Evolutionary conservation across 202 grass and related monocot species (phyloP).

Genomic region (Digitaria exilis): DNA sequence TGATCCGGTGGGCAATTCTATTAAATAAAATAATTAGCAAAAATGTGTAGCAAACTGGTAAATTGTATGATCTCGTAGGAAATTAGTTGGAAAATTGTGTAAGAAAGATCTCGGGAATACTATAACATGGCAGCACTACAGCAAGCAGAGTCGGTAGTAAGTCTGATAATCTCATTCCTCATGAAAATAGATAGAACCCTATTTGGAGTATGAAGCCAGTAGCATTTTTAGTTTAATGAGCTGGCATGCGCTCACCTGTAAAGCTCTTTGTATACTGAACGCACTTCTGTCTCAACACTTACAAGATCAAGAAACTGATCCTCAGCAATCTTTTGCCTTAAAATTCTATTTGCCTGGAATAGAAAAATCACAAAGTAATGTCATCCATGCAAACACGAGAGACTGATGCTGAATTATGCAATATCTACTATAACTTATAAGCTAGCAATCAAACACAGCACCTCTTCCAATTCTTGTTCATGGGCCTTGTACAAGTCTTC

Average conservation of each 20-base stretch:
- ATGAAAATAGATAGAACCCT: conserved; percentile 3
- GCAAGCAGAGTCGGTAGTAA: conserved; percentile 2
- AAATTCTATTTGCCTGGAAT: conserved; percentile 82
- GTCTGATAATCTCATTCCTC: not conserved
- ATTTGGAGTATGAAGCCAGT: conserved; percentile 19
- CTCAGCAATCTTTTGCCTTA: conserved; percentile 76
- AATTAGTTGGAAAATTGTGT: conserved; percentile 20
- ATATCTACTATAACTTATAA: conserved; percentile 5
- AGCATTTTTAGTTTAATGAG: conserved; percentile 29
- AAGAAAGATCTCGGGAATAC: conserved; percentile 2
- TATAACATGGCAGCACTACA: conserved; percentile 8
- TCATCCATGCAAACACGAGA: conserved; percentile 31
- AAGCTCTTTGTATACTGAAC: conserved; percentile 84
- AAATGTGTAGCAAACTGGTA: not conserved
- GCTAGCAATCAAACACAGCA: conserved; percentile 39
- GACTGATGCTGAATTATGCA: not conserved
- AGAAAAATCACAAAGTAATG: conserved; percentile 37
- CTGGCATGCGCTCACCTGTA: conserved; percentile 65
- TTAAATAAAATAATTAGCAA: not conserved
- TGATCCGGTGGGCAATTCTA: not conserved
- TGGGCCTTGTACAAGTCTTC: conserved; percentile 74
- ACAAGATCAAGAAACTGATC: conserved; percentile 94
- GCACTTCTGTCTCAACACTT: conserved; percentile 87
- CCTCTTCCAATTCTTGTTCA: conserved; percentile 94
- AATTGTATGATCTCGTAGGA: conserved; percentile 10